Base-by-base conservation (phyloP, 495 filamentous ascomycete species). In the Aspergillus nanangensis region DNA sequence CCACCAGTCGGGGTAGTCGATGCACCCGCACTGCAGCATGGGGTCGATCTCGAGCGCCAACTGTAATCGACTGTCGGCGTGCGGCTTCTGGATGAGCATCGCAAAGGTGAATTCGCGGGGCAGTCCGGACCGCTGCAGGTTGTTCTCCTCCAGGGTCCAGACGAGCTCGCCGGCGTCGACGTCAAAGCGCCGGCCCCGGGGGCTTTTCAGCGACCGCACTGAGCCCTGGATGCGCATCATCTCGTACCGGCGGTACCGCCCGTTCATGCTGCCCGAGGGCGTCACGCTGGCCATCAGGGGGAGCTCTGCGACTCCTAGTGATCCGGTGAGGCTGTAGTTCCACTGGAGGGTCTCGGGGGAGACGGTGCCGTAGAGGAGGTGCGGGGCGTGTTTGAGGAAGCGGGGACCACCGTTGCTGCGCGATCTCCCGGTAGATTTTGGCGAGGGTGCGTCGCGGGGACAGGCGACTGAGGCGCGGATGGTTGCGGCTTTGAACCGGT, bases 211-310 rank as follows among this genome's bases (percentile, higher is more conserved):
- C 2, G 69, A 70, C 5, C 75, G 67, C 5, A 66, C 57, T 4
- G 73, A 77, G 11, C 73, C 75, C 52, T 77, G 74, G 18, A 79
- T 76, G 25, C 67, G 66, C 74, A 79, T 74, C 72, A 77, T 77
- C 47, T 74, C 69, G 45, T 71, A 76, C 14, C 76, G 59, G 14
- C 63, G 64, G 45, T 72, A 75, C 3, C 57, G 63, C 2, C 60
- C 57, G 22, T 61, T 69, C 27, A 68, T 38, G 4, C 64, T 69
- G 3, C 70, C 66, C 4, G 61, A 61, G 0, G 73, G 73, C 17
- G 63, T 69, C 0, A 79, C 10, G 29, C 60, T 70, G 9, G 74
- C 74, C 23, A 66, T 64, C 8, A 76, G 45, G 0, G 72, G 73
- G 2, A 65, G 46, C 34, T 76, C 66, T 2, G 71, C 66, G 13